These are phyloP conservation scores for Ormosia emarginata DNA, from an alignment of 306 rosid species.

Conservation along the genomic window DNA sequence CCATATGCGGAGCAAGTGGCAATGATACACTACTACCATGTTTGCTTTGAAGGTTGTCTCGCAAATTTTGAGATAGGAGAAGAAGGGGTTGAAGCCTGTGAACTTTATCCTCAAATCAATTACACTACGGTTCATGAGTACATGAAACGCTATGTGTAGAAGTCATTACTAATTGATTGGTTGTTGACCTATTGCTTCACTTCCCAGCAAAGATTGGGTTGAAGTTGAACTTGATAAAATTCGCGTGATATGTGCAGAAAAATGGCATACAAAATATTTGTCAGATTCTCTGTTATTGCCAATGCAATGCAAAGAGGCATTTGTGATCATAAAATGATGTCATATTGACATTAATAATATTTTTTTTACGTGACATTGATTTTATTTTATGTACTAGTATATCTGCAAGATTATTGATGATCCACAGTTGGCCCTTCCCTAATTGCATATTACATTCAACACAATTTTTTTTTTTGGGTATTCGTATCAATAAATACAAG, in stretches of 20 bases:
- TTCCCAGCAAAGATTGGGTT: background rate
- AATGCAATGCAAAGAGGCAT: background rate
- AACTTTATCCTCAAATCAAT: conserved; percentile 51
- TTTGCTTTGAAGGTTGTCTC: conserved; percentile 61
- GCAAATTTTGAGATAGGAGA: conserved; percentile 60
- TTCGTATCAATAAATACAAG: too few relatives aligned
- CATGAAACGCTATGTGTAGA: conserved; percentile 39
- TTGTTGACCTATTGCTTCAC: background rate
- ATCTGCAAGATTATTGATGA: background rate
- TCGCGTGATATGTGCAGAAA: background rate
- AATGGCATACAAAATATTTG: background rate
- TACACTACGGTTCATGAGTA: conserved; percentile 42
- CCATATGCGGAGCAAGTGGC: conserved; percentile 53
- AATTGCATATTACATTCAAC: background rate
- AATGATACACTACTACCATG: conserved; percentile 53
- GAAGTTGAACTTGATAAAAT: background rate
- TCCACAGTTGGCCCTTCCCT: background rate
- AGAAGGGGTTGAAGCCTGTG: conserved; percentile 49
- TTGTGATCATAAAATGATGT: background rate
- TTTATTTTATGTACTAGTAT: background rate
- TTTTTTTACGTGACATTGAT: background rate
- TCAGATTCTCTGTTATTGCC: background rate
- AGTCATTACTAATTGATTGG: too few relatives aligned
- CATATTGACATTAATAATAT: background rate
- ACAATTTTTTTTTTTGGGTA: too few relatives aligned